These are phyloP conservation scores for Maudiozyma bulderi DNA, from an alignment of 805 yeast genomes.

Conservation along the genomic window DNA sequence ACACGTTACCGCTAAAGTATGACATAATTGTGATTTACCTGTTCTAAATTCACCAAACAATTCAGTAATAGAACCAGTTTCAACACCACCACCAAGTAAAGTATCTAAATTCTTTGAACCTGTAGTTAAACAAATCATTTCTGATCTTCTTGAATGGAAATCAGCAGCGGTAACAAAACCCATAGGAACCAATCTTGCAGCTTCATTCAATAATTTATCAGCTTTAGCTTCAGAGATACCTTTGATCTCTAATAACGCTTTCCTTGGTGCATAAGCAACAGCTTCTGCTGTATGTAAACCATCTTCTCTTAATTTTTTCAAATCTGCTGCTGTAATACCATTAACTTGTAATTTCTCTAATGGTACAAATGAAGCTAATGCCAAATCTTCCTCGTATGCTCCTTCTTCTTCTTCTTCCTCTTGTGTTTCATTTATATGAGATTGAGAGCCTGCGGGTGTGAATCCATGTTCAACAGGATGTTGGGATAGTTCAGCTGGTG, in stretches of 20 bases:
- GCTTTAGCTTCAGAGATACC: constrained; percentile 96
- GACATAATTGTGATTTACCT: constrained; percentile 94
- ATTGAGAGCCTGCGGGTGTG: neutral
- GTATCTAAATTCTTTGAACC: constrained; percentile 94
- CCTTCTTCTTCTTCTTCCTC: constrained; percentile 11
- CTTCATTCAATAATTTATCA: constrained; percentile 71
- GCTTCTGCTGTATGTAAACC: constrained; percentile 88
- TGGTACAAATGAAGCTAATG: constrained; percentile 29
- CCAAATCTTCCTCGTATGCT: constrained; percentile 45
- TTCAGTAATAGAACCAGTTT: constrained; percentile 95
- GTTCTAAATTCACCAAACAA: constrained; percentile 96
- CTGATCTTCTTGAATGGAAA: constrained; percentile 81
- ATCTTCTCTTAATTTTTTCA: constrained; percentile 68
- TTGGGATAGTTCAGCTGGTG: constrained; percentile 17
- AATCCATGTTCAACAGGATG: constrained; percentile 1
- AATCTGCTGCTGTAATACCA: constrained; percentile 74
- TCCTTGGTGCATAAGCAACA: constrained; percentile 86
- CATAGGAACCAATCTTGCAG: constrained; percentile 81
- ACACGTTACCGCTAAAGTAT: constrained; percentile 92
- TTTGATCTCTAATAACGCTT: constrained; percentile 63
- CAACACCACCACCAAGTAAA: constrained; percentile 90
- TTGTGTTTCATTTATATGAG: neutral
- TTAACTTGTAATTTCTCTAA: constrained; percentile 47
- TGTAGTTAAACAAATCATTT: constrained; percentile 85
- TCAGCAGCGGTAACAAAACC: constrained; percentile 97